Evolutionary conservation across 106 monocot species (phyloP).

Genomic region (Ottelia alismoides): DNA sequence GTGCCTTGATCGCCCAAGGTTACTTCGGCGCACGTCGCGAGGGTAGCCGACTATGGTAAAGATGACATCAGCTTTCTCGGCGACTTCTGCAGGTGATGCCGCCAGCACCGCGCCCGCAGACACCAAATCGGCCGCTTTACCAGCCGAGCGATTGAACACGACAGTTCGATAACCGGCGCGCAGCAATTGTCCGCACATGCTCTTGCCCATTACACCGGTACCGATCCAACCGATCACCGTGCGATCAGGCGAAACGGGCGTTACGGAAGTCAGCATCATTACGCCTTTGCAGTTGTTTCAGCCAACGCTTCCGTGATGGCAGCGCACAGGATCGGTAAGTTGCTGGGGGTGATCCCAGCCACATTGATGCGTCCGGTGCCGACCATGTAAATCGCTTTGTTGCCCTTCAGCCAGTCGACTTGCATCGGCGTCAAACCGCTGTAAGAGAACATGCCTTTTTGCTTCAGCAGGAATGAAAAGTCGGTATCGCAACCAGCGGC

Average conservation of each 20-base stretch:
- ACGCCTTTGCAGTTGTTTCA: too few relatives aligned
- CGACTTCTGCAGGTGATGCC: slow-evolving; percentile 23
- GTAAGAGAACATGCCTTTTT: too few relatives aligned
- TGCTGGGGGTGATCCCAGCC: too few relatives aligned
- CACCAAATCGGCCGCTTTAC: slow-evolving; percentile 17
- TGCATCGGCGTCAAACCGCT: too few relatives aligned
- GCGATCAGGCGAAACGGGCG: slow-evolving; percentile 14
- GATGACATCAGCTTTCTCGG: slow-evolving; percentile 21
- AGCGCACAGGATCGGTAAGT: too few relatives aligned
- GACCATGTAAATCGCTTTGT: too few relatives aligned
- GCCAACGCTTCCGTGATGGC: too few relatives aligned
- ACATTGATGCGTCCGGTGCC: too few relatives aligned
- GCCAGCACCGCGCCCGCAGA: slow-evolving; percentile 17
- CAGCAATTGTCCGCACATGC: slow-evolving; percentile 32
- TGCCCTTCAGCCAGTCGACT: too few relatives aligned
- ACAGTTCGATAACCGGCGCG: slow-evolving; percentile 25
- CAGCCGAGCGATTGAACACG: slow-evolving; percentile 30
- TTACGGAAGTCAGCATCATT: not conserved
- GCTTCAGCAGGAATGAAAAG: too few relatives aligned
- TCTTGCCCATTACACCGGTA: slow-evolving; percentile 28
- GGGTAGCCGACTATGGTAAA: slow-evolving; percentile 43
- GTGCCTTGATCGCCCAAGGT: slow-evolving; percentile 12
- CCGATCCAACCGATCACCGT: slow-evolving; percentile 18
- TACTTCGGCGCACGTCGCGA: slow-evolving; percentile 26
- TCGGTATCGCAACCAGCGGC: too few relatives aligned